Evolutionary conservation across 371 early-diverging fungal species (phyloP).

Genomic region (Rhizopus arrhizus): DNA sequence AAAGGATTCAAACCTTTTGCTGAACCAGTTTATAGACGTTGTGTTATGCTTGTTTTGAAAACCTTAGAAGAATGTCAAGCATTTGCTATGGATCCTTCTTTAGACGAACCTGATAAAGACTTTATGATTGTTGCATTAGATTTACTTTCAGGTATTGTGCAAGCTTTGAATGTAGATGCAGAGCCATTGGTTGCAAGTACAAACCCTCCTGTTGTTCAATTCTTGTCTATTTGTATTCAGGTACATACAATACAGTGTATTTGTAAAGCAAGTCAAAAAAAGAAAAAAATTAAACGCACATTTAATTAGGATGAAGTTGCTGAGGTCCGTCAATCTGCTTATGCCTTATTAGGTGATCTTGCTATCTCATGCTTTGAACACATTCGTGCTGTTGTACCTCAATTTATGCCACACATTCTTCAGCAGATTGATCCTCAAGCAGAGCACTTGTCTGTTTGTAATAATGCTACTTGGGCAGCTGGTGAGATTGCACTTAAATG

Average conservation of each 20-base stretch:
- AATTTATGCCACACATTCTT: constrained; percentile 76
- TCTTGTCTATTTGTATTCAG: constrained; percentile 78
- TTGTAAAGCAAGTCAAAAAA: constrained; percentile 34
- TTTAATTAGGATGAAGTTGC: constrained; percentile 63
- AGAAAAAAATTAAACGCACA: background rate
- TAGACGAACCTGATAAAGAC: constrained; percentile 85
- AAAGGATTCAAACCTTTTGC: constrained; percentile 83
- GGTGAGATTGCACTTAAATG: constrained; percentile 90
- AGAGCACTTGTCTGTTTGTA: constrained; percentile 75
- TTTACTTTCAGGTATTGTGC: constrained; percentile 88
- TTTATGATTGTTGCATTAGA: constrained; percentile 94
- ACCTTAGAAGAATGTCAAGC: constrained; percentile 72
- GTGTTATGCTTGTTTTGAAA: constrained; percentile 77
- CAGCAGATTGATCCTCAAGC: constrained; percentile 69
- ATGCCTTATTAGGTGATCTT: constrained; percentile 91
- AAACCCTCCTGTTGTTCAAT: constrained; percentile 73
- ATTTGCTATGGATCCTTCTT: constrained; percentile 61
- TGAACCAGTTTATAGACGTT: constrained; percentile 82
- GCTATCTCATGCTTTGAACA: constrained; percentile 79
- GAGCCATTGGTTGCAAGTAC: constrained; percentile 74
- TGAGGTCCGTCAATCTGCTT: constrained; percentile 92
- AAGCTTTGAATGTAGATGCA: constrained; percentile 80
- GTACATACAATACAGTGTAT: no score
- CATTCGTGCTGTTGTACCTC: constrained; percentile 72
- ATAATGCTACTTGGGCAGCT: constrained; percentile 93